These are phyloP conservation scores for Globisporangium okanoganense DNA, from an alignment of 352 stramenopile genomes.

Conservation along the genomic window DNA sequence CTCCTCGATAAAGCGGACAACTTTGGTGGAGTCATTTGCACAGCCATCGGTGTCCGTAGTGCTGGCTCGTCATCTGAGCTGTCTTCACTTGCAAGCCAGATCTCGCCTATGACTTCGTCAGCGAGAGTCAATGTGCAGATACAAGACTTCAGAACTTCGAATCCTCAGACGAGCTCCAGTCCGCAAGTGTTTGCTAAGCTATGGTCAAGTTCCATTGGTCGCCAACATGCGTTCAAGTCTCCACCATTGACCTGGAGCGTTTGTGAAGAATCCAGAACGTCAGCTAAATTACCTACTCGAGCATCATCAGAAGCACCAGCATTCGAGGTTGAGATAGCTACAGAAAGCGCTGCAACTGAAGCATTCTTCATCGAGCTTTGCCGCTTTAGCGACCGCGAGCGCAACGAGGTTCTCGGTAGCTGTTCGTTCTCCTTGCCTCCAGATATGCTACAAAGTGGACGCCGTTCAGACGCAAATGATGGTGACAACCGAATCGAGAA, in stretches of 20 bases:
- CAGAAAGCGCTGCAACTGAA: neutral
- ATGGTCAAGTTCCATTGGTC: conserved; percentile 13
- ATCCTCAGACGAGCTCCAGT: neutral
- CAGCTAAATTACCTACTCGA: neutral
- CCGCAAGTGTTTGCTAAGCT: conserved; percentile 6
- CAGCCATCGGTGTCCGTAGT: neutral
- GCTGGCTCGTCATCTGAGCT: neutral
- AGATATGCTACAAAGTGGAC: neutral
- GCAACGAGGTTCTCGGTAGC: conserved; percentile 4
- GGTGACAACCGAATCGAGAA: no score
- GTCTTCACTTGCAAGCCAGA: neutral
- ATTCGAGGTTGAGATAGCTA: neutral
- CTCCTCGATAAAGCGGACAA: conserved; percentile 3
- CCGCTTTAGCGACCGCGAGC: conserved; percentile 12
- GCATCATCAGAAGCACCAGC: neutral
- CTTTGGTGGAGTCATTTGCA: neutral
- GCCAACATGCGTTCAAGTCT: neutral
- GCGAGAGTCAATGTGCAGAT: neutral
- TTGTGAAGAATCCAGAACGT: neutral
- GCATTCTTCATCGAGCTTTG: conserved; percentile 14
- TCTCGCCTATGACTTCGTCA: neutral
- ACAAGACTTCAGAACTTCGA: conserved; percentile 3
- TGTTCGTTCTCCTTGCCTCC: conserved; percentile 5
- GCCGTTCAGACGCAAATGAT: neutral
- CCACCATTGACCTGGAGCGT: neutral